phyloP scores from a whole-genome alignment of 306 rosid species.

The Canavalia gladiata region DNA sequence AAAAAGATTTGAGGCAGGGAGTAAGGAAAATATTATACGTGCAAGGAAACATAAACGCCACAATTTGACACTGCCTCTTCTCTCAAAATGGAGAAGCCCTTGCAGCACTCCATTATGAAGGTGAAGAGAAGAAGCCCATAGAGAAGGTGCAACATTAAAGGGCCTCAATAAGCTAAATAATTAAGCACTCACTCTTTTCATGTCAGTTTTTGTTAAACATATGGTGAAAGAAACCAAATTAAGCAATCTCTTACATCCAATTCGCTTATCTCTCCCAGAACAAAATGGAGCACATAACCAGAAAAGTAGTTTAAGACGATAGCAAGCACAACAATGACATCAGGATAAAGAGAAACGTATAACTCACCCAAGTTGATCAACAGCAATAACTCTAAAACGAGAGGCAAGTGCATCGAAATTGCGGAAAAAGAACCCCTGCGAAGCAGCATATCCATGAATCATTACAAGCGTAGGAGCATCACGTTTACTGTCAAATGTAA shows the following conservation, averaged over 20 bases:
- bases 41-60: slow-evolving; percentile 16
- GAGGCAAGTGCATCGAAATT: slow-evolving; percentile 90
- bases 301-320: slow-evolving; percentile 15
- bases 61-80: slow-evolving; percentile 3
- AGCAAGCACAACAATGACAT: neutral
- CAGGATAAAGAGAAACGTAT: slow-evolving; percentile 13
- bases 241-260: slow-evolving; percentile 3
- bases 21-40: slow-evolving; percentile 3
- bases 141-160: slow-evolving; percentile 28
- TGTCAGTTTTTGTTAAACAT: neutral
- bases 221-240: neutral
- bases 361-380: slow-evolving; percentile 96
- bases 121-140: neutral
- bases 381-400: slow-evolving; percentile 83
- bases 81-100: slow-evolving; percentile 27
- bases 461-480: slow-evolving; percentile 88
- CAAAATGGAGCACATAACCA: slow-evolving; percentile 26
- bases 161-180: slow-evolving; percentile 6
- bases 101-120: slow-evolving; percentile 5
- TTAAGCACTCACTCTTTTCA: slow-evolving; percentile 12
- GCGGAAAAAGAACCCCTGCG: slow-evolving; percentile 96
- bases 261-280: slow-evolving; percentile 3
- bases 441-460: slow-evolving; percentile 93
- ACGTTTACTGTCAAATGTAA: slow-evolving; percentile 76
- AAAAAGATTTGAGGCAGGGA: slow-evolving; percentile 31